Evolutionary conservation across 2,329 filamentous ascomycete species (phyloP).

Genomic region (Mollisiaceae sp.): DNA sequence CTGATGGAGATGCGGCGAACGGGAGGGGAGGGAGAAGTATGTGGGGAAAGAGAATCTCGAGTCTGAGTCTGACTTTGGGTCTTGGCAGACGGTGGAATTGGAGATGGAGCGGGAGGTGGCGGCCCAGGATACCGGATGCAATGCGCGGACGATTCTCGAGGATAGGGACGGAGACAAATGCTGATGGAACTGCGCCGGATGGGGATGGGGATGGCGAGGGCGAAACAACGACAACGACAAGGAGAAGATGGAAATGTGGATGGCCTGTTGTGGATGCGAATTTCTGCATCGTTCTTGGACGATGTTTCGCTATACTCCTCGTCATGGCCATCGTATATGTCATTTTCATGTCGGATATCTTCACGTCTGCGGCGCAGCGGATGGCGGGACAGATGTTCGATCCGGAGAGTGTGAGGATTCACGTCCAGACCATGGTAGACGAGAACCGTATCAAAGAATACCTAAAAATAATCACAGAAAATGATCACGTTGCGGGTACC

Average conservation of each 20-base stretch:
- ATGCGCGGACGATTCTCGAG: constrained; percentile 5
- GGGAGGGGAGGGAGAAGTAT: constrained; percentile 22
- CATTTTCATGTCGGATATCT: constrained; percentile 84
- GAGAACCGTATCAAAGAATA: constrained; percentile 72
- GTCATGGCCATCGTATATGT: constrained; percentile 81
- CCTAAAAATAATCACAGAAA: constrained; percentile 77
- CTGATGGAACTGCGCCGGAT: not conserved
- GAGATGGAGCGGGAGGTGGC: constrained; percentile 39
- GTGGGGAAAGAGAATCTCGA: constrained; percentile 46
- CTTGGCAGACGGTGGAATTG: constrained; percentile 29
- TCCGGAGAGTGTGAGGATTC: constrained; percentile 78
- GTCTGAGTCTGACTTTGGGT: constrained; percentile 24
- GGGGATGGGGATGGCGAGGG: not conserved
- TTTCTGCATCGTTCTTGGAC: constrained; percentile 67
- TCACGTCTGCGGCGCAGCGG: constrained; percentile 67
- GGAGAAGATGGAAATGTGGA: constrained; percentile 11
- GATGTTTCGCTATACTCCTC: constrained; percentile 75
- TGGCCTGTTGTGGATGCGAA: constrained; percentile 42
- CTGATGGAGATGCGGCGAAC: constrained; percentile 43
- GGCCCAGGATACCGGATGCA: constrained; percentile 27
- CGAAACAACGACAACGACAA: not conserved
- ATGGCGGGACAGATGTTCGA: constrained; percentile 77
- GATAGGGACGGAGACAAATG: not conserved
- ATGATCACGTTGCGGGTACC: constrained; percentile 91
- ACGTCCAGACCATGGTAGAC: constrained; percentile 76